These are phyloP conservation scores for Suhomyces bolitotheri DNA, from an alignment of 1,139 yeast species.

Conservation along the genomic window DNA sequence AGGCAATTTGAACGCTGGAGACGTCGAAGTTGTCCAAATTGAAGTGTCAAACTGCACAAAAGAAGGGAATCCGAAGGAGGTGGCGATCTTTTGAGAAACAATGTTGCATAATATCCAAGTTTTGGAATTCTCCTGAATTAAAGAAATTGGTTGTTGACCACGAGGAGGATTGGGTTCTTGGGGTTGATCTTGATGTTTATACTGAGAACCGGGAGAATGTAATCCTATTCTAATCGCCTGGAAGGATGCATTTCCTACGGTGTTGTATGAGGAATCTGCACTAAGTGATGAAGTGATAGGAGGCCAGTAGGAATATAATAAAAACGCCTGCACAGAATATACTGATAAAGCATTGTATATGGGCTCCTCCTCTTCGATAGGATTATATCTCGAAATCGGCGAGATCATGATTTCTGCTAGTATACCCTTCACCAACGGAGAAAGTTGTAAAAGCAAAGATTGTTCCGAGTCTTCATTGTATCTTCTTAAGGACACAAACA, in stretches of 20 bases:
- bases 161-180: slow-evolving; percentile 20
- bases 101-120: slow-evolving; percentile 95
- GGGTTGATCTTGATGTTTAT: slow-evolving; percentile 9
- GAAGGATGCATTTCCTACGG: slow-evolving; percentile 87
- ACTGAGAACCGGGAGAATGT: slow-evolving; percentile 56
- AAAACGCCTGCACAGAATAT: slow-evolving; percentile 88
- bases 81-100: slow-evolving; percentile 85
- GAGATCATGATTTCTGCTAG: slow-evolving; percentile 86
- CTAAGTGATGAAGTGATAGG: slow-evolving; percentile 90
- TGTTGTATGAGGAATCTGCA: slow-evolving; percentile 95
- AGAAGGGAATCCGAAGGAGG: slow-evolving; percentile 93
- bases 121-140: slow-evolving; percentile 73
- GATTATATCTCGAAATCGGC: slow-evolving; percentile 82
- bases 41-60: slow-evolving; percentile 83
- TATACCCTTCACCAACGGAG: slow-evolving; percentile 72
- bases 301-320: slow-evolving; percentile 91
- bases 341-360: slow-evolving; percentile 88
- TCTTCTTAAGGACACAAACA: slow-evolving; percentile 77
- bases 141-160: slow-evolving; percentile 23
- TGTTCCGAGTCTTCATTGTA: slow-evolving; percentile 41
- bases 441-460: slow-evolving; percentile 50
- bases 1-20: slow-evolving; percentile 44
- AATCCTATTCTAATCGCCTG: slow-evolving; percentile 91
- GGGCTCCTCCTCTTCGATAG: slow-evolving; percentile 74
- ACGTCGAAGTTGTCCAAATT: slow-evolving; percentile 45